Conservation (phyloP, 768 basidiomycete species). For the Phaffia australis region DNA sequence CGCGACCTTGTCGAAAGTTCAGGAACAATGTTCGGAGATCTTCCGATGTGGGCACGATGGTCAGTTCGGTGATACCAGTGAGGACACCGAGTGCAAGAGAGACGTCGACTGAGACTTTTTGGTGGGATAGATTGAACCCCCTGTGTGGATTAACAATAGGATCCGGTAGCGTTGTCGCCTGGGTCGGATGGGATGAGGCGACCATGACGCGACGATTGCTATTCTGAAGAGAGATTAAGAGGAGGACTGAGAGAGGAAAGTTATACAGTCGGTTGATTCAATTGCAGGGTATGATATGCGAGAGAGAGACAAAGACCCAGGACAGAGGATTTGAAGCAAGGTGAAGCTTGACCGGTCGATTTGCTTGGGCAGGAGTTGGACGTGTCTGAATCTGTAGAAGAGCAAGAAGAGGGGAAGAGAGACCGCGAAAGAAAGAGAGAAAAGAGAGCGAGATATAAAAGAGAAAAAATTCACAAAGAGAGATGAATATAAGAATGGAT, state of each 20-base stretch:
- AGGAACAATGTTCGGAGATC: slow-evolving; percentile 75
- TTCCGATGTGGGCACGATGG: slow-evolving; percentile 65
- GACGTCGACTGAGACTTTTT: slow-evolving; percentile 88
- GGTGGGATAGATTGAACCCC: slow-evolving; percentile 45
- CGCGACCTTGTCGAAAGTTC: slow-evolving; percentile 79
- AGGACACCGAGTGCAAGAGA: slow-evolving; percentile 74
- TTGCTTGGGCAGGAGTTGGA: no score
- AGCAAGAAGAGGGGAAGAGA: no score
- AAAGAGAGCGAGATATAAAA: no score
- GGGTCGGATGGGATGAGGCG: neutral
- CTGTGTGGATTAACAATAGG: slow-evolving; percentile 20
- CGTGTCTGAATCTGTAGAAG: no score
- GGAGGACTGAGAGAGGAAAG: neutral
- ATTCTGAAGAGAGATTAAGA: no score
- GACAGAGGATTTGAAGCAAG: no score
- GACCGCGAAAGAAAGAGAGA: no score
- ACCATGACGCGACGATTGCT: neutral
- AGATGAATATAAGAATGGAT: no score
- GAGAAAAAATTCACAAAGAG: no score
- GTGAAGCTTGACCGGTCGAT: no score
- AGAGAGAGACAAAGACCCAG: no score
- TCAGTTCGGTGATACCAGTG: slow-evolving; percentile 89
- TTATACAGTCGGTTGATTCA: neutral
- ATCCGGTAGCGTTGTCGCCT: slow-evolving; percentile 1
- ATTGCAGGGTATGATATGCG: neutral